Evolutionary conservation across 1,284 basidiomycete genomes (phyloP).

Genomic region (Sporisorium iseilematis-ciliati): DNA sequence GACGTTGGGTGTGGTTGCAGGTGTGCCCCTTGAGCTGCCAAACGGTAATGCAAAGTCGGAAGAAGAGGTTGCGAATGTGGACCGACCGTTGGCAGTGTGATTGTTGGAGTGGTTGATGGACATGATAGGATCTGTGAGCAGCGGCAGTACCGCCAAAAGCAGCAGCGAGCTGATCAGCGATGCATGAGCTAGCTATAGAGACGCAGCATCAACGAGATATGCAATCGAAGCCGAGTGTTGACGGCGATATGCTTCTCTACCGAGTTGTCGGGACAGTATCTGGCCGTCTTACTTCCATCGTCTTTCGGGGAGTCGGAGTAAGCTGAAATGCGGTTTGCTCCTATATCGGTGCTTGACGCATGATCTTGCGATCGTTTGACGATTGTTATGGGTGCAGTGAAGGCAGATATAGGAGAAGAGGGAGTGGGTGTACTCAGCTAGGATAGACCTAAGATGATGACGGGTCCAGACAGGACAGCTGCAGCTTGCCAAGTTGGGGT

Average conservation of each 20-base stretch:
- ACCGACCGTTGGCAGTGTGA: constrained; percentile 6
- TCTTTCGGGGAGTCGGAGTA: background rate
- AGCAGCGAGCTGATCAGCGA: background rate
- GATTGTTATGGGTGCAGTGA: too few species aligned
- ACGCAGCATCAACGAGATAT: too few species aligned
- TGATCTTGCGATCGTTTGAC: too few species aligned
- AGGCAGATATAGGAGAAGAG: too few species aligned
- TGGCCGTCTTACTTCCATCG: background rate
- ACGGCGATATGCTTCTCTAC: background rate
- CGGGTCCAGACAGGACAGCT: too few species aligned
- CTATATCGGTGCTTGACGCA: too few species aligned
- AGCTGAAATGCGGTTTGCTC: too few species aligned
- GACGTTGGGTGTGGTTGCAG: background rate
- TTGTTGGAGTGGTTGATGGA: constrained; percentile 4
- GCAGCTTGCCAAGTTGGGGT: too few species aligned
- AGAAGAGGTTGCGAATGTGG: constrained; percentile 38
- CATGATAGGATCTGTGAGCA: constrained; percentile 8
- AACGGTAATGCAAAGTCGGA: constrained; percentile 51
- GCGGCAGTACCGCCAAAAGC: background rate
- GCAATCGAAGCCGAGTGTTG: too few species aligned
- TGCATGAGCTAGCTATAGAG: background rate
- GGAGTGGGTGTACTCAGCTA: too few species aligned
- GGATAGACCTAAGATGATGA: too few species aligned
- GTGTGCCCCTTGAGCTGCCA: constrained; percentile 6
- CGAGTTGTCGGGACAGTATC: background rate